These are phyloP conservation scores for Ogataea kodamae DNA, from an alignment of 805 yeast genomes.

Conservation along the genomic window DNA sequence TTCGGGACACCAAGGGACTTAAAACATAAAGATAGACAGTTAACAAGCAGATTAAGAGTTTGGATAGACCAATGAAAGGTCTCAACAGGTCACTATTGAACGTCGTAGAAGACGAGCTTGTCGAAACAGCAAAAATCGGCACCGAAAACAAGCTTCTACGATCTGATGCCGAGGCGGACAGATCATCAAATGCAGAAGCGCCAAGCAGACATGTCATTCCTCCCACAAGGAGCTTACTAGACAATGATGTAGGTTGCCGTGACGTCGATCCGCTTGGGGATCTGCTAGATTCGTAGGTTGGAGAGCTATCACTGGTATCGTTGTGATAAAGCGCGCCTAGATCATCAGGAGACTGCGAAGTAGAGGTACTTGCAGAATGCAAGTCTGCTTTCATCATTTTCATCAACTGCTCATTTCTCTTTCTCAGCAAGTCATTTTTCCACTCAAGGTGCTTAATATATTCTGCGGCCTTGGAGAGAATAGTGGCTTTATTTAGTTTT, in stretches of 20 bases:
- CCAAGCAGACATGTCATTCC: constrained; percentile 66
- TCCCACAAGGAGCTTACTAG: constrained; percentile 54
- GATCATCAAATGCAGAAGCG: constrained; percentile 53
- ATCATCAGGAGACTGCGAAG: constrained; percentile 10
- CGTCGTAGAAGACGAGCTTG: constrained; percentile 18
- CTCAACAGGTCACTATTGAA: constrained; percentile 19
- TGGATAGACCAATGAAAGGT: constrained; percentile 30
- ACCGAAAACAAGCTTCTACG: constrained; percentile 30
- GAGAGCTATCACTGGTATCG: too few relatives aligned
- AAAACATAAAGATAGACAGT: constrained; percentile 22
- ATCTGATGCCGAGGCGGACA: constrained; percentile 22
- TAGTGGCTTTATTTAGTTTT: constrained; percentile 74
- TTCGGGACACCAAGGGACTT: constrained; percentile 7
- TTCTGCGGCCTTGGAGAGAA: constrained; percentile 71
- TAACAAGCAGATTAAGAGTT: constrained; percentile 21
- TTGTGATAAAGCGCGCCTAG: too few relatives aligned
- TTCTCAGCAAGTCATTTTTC: constrained; percentile 48
- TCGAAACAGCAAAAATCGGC: constrained; percentile 29
- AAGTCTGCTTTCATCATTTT: constrained; percentile 15
- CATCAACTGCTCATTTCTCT: constrained; percentile 44
- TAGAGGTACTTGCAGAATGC: constrained; percentile 14
- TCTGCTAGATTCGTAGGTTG: constrained; percentile 3
- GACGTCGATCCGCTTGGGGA: constrained; percentile 26
- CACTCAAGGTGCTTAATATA: constrained; percentile 69
- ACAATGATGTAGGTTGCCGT: constrained; percentile 24